Evolutionary conservation across 1,284 basidiomycete genomes (phyloP), one percentile per base, ranked within the genome.

Genomic region (Ustilago loliicola): DNA sequence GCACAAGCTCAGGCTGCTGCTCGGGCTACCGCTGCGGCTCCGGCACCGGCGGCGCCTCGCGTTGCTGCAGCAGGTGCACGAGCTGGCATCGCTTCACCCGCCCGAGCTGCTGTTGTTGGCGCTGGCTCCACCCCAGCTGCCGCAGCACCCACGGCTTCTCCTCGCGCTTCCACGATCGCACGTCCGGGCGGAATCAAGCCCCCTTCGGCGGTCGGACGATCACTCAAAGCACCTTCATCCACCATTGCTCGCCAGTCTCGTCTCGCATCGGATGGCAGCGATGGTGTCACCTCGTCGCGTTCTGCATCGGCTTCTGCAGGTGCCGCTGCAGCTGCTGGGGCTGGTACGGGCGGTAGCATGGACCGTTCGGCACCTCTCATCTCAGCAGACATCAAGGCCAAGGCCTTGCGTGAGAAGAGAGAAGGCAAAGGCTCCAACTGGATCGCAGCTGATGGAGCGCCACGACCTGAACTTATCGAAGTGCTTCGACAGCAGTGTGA

Each of bases 401-500:
- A 95, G 85, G 90, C 90, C 54, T 80, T 88, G 25, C 90, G 97
- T 38, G 88, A 94, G 51, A 90, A 91, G 61, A 94, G 93, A 83
- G 96, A 98, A 83, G 84, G 83, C 21, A 90, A 90, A 3, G 90
- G 90, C 19, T 72, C 82, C 61, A 82, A 80, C 42, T 88, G 87
- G 86, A 70, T 85, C 47, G 75, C 66, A 89, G 90, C 84, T 93
- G 96, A 96, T 87, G 95, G 76, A 91, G 87, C 92, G 11, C 92
- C 92, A 6, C 89, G 94, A 62, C 93, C 94, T 82, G 96, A 98
- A 83, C 90, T 97, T 21, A 90, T 93, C 45, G 96, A 98, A 54
- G 88, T 92, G 15, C 89, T 99, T 42, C 93, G 95, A 73, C 90
- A 90, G 76, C 97, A 99, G 86, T 97, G 98, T 93, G 95, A 97